Conservation (phyloP, 768 basidiomycete genomes). For the Saitozyma sp. region DNA sequence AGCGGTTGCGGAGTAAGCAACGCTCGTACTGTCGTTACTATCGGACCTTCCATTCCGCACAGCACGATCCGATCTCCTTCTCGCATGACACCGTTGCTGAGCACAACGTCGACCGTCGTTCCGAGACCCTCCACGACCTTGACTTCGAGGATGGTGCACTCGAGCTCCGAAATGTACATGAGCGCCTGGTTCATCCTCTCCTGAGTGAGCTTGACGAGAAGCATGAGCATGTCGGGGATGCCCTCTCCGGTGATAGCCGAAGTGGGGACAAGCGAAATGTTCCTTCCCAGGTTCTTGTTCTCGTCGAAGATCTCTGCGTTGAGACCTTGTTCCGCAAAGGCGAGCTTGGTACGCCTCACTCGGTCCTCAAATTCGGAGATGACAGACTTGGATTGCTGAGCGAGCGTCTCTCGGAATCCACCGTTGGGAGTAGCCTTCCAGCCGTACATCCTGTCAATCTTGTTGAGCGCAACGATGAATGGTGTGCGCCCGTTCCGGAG, state of each 20-base stretch:
- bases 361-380: slow-evolving; percentile 92
- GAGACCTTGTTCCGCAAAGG: slow-evolving; percentile 96
- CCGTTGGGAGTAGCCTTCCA: slow-evolving; percentile 91
- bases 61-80: slow-evolving; percentile 94
- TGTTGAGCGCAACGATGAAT: slow-evolving; percentile 98
- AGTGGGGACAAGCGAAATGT: slow-evolving; percentile 94
- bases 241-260: slow-evolving; percentile 98
- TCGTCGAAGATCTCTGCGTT: slow-evolving; percentile 96
- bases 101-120: slow-evolving; percentile 93
- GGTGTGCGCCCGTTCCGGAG: slow-evolving; percentile 92
- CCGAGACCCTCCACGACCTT: slow-evolving; percentile 98
- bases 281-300: slow-evolving; percentile 90
- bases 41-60: slow-evolving; percentile 95
- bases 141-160: slow-evolving; percentile 97
- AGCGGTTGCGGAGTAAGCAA: slow-evolving; percentile 93
- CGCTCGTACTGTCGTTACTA: slow-evolving; percentile 90
- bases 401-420: slow-evolving; percentile 86
- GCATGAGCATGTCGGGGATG: slow-evolving; percentile 98
- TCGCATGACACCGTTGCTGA: slow-evolving; percentile 86
- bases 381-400: slow-evolving; percentile 72
- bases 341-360: slow-evolving; percentile 76
- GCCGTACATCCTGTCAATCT: slow-evolving; percentile 98
- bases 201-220: slow-evolving; percentile 94
- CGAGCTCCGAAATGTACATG: slow-evolving; percentile 96
- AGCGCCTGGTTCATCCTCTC: slow-evolving; percentile 95